These are phyloP conservation scores for Noccaea caerulescens DNA, from an alignment of 345 rosid genomes.

Conservation along the genomic window DNA sequence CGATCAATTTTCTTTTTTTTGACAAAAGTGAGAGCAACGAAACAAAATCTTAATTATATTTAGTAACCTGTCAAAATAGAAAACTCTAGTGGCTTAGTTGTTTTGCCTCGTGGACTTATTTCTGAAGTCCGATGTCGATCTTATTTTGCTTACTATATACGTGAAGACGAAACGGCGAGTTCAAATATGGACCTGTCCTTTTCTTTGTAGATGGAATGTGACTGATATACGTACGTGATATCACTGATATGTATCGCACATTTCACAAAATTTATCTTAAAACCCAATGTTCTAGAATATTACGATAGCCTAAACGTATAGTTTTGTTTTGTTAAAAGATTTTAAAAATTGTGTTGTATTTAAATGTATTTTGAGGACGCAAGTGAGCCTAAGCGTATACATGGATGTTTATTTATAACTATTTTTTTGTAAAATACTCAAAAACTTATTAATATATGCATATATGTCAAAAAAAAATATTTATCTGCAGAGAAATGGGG, in stretches of 20 bases:
- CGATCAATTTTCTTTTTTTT: neutral
- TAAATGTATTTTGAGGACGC: too few species aligned
- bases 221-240: neutral
- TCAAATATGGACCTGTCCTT: slow-evolving; percentile 1
- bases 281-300: neutral
- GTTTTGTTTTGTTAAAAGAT: too few species aligned
- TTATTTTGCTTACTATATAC: neutral
- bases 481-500: too few species aligned
- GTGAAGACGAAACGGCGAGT: slow-evolving; percentile 25
- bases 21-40: slow-evolving; percentile 22
- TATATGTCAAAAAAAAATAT: too few species aligned
- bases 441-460: too few species aligned
- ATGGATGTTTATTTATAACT: too few species aligned
- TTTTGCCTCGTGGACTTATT: slow-evolving; percentile 27
- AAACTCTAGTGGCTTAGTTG: slow-evolving; percentile 34
- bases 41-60: slow-evolving; percentile 31
- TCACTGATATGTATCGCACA: too few species aligned
- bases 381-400: too few species aligned
- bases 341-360: too few species aligned
- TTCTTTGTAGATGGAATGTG: slow-evolving; percentile 7
- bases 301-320: too few species aligned
- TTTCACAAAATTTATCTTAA: neutral
- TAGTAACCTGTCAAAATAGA: slow-evolving; percentile 43
- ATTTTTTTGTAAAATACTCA: too few species aligned
- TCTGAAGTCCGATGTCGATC: neutral